Evolutionary conservation across 345 rosid species (phyloP).

Genomic region (Melaleuca alternifolia): DNA sequence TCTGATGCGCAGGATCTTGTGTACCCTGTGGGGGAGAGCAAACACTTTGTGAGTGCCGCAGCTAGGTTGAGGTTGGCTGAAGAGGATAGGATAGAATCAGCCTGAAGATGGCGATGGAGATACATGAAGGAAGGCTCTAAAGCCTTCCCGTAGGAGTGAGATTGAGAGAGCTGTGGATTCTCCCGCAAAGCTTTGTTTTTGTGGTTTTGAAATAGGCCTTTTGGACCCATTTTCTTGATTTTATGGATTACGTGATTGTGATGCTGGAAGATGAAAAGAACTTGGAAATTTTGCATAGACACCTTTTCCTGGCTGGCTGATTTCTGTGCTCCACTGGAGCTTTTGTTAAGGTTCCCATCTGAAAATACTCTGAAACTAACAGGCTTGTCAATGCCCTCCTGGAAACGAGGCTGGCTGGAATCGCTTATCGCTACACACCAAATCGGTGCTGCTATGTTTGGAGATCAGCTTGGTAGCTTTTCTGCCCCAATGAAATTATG

Average conservation of each 20-base stretch:
- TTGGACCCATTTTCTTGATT: too few relatives aligned
- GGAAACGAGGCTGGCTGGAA: conserved; percentile 69
- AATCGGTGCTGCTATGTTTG: conserved; percentile 74
- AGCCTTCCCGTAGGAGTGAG: too few relatives aligned
- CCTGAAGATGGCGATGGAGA: conserved; percentile 54
- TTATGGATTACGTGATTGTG: too few relatives aligned
- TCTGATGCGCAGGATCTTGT: conserved; percentile 19
- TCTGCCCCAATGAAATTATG: conserved; percentile 74
- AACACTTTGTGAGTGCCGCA: conserved; percentile 60
- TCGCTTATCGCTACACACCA: conserved; percentile 54
- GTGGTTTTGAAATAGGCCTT: too few relatives aligned
- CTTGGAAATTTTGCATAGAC: too few relatives aligned
- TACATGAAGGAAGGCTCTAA: conserved; percentile 11
- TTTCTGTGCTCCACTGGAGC: not conserved
- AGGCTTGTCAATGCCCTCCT: conserved; percentile 80
- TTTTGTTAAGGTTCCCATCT: not conserved
- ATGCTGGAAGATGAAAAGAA: too few relatives aligned
- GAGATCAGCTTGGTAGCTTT: conserved; percentile 93
- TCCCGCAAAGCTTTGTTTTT: too few relatives aligned
- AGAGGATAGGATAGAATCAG: conserved; percentile 74
- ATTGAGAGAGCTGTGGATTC: too few relatives aligned
- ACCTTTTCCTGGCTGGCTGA: not conserved
- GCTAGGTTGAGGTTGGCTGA: conserved; percentile 36
- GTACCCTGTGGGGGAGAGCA: conserved; percentile 67
- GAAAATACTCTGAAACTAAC: too few relatives aligned